These are phyloP conservation scores for Luffa aegyptiaca DNA, from an alignment of 306 rosid species.

Conservation along the genomic window DNA sequence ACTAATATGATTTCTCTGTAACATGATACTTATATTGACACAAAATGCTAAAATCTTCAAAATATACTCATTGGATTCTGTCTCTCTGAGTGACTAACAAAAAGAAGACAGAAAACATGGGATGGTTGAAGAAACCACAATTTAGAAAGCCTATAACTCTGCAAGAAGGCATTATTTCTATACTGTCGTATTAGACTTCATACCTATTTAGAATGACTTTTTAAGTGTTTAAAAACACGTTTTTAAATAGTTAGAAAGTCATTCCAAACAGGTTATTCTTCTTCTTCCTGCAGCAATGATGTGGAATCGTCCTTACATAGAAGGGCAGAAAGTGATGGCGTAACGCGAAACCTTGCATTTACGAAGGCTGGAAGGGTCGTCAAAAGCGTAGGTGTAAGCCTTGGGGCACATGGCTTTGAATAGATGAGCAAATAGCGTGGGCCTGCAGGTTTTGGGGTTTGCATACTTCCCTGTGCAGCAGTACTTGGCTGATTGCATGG, in stretches of 20 bases:
- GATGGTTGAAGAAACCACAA: not conserved
- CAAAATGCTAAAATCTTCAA: not conserved
- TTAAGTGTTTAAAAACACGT: no score
- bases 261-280: not conserved
- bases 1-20: not conserved
- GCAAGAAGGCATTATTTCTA: not conserved
- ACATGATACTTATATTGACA: not conserved
- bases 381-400: conserved; percentile 95
- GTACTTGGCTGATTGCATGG: conserved; percentile 88
- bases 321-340: conserved; percentile 88
- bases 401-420: conserved; percentile 97
- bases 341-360: conserved; percentile 80
- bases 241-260: no score
- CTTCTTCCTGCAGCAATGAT: not conserved
- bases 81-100: not conserved
- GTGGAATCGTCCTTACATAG: conserved; percentile 6
- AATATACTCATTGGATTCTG: not conserved
- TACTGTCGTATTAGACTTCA: not conserved
- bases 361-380: conserved; percentile 78
- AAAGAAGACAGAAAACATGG: not conserved
- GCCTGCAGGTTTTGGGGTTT: conserved; percentile 74
- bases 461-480: conserved; percentile 84
- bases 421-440: conserved; percentile 72
- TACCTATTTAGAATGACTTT: no score
- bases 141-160: not conserved